Conservation (phyloP, 1,284 basidiomycete genomes). For the Psilocybe mexicana region DNA sequence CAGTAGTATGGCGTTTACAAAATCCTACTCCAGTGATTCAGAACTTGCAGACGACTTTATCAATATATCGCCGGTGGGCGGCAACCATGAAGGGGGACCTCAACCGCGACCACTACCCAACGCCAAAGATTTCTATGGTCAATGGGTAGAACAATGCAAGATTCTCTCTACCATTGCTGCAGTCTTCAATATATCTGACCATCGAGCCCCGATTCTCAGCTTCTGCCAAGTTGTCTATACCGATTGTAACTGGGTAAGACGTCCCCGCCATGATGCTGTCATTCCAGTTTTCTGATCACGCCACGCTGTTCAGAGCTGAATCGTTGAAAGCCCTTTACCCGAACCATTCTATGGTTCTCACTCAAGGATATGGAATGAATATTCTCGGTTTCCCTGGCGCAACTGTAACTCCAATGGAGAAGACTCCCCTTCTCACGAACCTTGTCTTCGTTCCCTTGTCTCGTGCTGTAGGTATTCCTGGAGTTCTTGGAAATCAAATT, state of each 20-base stretch:
- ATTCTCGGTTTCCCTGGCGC: constrained; percentile 55
- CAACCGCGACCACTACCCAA: not conserved
- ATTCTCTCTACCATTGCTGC: constrained; percentile 1
- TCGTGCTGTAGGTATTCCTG: constrained; percentile 46
- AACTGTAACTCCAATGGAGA: constrained; percentile 44
- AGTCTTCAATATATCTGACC: not conserved
- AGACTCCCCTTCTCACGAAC: constrained; percentile 50
- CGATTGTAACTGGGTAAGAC: constrained; percentile 47
- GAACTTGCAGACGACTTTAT: constrained; percentile 23
- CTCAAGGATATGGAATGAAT: constrained; percentile 46
- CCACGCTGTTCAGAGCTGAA: constrained; percentile 41
- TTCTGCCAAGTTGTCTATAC: constrained; percentile 48
- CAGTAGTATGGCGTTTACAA: constrained; percentile 1
- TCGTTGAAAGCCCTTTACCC: constrained; percentile 60
- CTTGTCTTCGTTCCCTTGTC: constrained; percentile 50
- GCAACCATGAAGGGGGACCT: not conserved
- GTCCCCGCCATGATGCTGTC: not conserved
- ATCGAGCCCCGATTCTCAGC: constrained; percentile 32
- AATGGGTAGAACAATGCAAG: constrained; percentile 58
- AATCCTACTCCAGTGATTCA: not conserved
- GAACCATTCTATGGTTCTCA: constrained; percentile 57
- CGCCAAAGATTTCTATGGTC: constrained; percentile 41
- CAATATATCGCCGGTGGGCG: constrained; percentile 19
- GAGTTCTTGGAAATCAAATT: constrained; percentile 51
- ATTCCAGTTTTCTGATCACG: not conserved